A percentile compares a stretch with the other conserved stretches of the same genome.
Conservation (phyloP, 129 eudicot genomes). For the Pittosporum tobira region DNA sequence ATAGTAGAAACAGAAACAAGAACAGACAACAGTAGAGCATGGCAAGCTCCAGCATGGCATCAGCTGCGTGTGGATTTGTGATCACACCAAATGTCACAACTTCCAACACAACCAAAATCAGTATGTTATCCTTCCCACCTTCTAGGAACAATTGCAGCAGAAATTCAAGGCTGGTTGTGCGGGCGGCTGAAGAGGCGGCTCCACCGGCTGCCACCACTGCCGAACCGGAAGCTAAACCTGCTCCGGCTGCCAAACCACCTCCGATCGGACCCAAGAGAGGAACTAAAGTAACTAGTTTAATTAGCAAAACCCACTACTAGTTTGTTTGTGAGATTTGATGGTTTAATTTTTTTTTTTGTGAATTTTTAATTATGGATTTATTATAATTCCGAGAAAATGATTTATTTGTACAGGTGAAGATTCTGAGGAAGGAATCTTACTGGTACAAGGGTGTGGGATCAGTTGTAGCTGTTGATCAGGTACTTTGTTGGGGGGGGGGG, state of each 20-base stretch:
- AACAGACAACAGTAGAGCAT: slow-evolving; percentile 20
- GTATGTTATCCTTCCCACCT: slow-evolving; percentile 38
- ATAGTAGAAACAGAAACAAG: no score
- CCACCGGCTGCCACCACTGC: slow-evolving; percentile 33
- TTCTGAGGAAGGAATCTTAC: slow-evolving; percentile 87
- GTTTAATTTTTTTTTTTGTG: neutral
- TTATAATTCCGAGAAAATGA: no score
- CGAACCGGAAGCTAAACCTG: slow-evolving; percentile 26
- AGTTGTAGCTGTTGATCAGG: slow-evolving; percentile 98
- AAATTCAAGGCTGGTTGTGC: slow-evolving; percentile 55
- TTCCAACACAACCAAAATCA: slow-evolving; percentile 20
- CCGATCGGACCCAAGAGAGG: slow-evolving; percentile 98
- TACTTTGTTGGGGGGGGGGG: no score
- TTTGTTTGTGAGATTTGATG: neutral
- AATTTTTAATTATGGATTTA: no score
- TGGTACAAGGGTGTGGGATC: slow-evolving; percentile 84
- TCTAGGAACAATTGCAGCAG: slow-evolving; percentile 28
- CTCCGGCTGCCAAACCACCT: slow-evolving; percentile 69
- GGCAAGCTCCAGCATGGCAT: slow-evolving; percentile 79
- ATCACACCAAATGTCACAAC: slow-evolving; percentile 39
- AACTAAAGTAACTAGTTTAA: slow-evolving; percentile 37
- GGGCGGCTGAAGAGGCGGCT: slow-evolving; percentile 52
- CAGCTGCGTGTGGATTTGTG: slow-evolving; percentile 65
- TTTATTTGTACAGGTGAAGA: slow-evolving; percentile 55
- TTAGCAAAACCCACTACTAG: neutral